Conservation (phyloP, 2,329 filamentous ascomycete species). For the Fusarium bulbicola region DNA sequence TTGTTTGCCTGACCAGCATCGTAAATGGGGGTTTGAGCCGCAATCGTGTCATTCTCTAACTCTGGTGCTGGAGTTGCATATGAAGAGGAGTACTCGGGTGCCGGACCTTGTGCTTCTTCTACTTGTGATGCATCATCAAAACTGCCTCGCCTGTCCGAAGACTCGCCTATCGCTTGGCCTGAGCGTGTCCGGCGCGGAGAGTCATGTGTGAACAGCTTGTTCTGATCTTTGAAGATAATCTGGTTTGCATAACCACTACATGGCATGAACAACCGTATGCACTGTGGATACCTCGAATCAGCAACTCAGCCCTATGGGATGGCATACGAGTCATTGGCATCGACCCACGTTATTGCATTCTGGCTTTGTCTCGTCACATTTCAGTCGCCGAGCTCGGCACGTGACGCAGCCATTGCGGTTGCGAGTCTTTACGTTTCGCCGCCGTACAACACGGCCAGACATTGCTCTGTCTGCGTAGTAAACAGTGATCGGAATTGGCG, state of each 20-base stretch:
- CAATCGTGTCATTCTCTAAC: neutral
- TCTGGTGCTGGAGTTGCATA: neutral
- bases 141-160: neutral
- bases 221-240: conserved; percentile 29
- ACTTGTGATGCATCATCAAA: neutral
- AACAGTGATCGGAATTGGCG: neutral
- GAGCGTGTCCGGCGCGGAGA: neutral
- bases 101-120: neutral
- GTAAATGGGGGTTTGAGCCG: neutral
- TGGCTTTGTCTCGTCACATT: conserved; percentile 21
- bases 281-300: neutral
- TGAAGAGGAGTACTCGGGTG: neutral
- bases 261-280: conserved; percentile 3
- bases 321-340: neutral
- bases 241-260: conserved; percentile 26
- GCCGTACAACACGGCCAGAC: conserved; percentile 3
- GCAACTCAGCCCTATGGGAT: too few species aligned
- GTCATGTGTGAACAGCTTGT: conserved; percentile 4
- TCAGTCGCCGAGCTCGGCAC: conserved; percentile 18
- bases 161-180: neutral
- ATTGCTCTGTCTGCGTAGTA: neutral
- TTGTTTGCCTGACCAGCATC: neutral
- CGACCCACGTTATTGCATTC: conserved; percentile 17
- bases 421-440: conserved; percentile 16
- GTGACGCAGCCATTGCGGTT: conserved; percentile 24